Base-by-base conservation (phyloP, 345 rosid species). In the Euclidium syriacum region DNA sequence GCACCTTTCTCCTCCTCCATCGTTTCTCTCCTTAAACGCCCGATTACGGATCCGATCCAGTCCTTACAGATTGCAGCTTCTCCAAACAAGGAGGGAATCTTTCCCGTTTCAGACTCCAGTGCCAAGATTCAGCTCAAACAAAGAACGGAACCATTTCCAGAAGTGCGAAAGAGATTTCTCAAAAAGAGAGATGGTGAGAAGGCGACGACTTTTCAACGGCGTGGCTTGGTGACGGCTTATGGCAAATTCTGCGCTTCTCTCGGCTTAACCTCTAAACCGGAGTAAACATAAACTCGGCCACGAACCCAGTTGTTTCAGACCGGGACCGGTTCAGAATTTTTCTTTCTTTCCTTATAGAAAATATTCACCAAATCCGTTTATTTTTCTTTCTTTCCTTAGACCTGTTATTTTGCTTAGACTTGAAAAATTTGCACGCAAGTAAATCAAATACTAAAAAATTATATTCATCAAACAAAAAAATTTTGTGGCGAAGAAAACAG, bases 1-100 rank as follows among this genome's bases (percentile, higher is more conserved):
- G 43, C 62, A 33, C 72, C 73, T 64, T 76, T 78, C 65, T 60
- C 89, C n/a, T 77, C 87, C 67, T 78, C 97, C 92, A 80, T 82
- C 41, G 33, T 22, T 44, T 66, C 3, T 14, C 11, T 19, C 27
- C 8, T 29, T 29, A n/a, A 29, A n/a, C 43, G 3, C 14, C 43
- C 12, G 36, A 16, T 25, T 3, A 26, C 46, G 61, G 75, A 64
- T 71, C 75, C 66, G 65, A 34, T 52, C 53, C 32, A 9, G 12
- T 11, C 11, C 29, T 23, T 59, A 32, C 15, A 23, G 52, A 17
- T 58, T 58, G 26, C 0, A 58, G 41, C n/a, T 48, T 38, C 16
- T 70, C 29, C 64, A 0, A 9, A 20, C 3, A 55, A 23, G 16
- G 24, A 23, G 42, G 46, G 30, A 27, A 49, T 24, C 16, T 62